A percentile compares a stretch with the other conserved stretches of the same genome.
Conservation (phyloP, 2,329 filamentous ascomycete species). For the Tolypocladium paradoxum region DNA sequence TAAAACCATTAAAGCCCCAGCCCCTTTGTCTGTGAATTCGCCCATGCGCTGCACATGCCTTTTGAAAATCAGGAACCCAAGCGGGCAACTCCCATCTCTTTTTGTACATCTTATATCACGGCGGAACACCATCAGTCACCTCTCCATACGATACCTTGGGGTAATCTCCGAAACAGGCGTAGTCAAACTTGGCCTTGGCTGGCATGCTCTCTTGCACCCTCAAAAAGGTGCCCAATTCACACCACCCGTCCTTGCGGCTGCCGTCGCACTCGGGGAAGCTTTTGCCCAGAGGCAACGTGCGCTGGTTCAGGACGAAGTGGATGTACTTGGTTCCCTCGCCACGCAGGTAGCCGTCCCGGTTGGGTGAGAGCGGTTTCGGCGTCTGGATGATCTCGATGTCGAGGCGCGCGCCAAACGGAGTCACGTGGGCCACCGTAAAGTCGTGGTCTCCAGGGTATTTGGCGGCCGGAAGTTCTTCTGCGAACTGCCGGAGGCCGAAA, state of each 20-base stretch:
- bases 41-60: not conserved
- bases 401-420: slow-evolving; percentile 61
- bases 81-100: not conserved
- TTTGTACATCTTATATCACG: not conserved
- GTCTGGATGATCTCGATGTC: slow-evolving; percentile 65
- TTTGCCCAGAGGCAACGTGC: slow-evolving; percentile 57
- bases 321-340: slow-evolving; percentile 55
- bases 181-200: slow-evolving; percentile 48
- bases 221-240: slow-evolving; percentile 59
- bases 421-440: slow-evolving; percentile 56
- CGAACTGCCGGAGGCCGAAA: slow-evolving; percentile 62
- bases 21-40: not conserved
- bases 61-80: not conserved
- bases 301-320: slow-evolving; percentile 64
- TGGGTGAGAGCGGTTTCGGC: slow-evolving; percentile 48
- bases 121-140: slow-evolving; percentile 27
- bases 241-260: slow-evolving; percentile 62
- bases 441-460: slow-evolving; percentile 46
- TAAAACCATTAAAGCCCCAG: not conserved
- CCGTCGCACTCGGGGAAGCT: slow-evolving; percentile 56
- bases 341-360: slow-evolving; percentile 41
- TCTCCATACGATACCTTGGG: slow-evolving; percentile 23
- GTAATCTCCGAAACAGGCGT: slow-evolving; percentile 53
- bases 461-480: slow-evolving; percentile 43
- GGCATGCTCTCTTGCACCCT: slow-evolving; percentile 48